phyloP scores from a whole-genome alignment of 257 asterid species.

The Solanum clarkiae region DNA sequence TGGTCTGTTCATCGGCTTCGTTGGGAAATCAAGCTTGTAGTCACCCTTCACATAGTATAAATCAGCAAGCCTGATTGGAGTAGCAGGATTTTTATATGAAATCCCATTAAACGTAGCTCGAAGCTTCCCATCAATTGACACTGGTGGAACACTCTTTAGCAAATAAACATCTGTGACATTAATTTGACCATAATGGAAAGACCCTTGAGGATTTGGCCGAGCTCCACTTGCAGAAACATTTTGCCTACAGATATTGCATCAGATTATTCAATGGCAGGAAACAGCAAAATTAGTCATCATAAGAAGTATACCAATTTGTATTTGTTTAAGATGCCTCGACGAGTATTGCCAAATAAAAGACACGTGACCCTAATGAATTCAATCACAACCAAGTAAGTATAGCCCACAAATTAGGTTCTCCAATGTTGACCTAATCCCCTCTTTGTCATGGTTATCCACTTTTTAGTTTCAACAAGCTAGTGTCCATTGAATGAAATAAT shows the following conservation, averaged over 20 bases:
- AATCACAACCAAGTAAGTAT: background rate
- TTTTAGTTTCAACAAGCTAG: background rate
- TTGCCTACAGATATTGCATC: slow-evolving; percentile 43
- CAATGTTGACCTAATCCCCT: background rate
- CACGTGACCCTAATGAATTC: background rate
- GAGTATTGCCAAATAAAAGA: background rate
- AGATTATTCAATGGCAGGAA: background rate
- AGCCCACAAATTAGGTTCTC: background rate
- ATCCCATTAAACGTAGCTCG: slow-evolving; percentile 71
- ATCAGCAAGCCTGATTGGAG: slow-evolving; percentile 85
- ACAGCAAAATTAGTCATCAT: background rate
- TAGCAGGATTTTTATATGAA: slow-evolving; percentile 62
- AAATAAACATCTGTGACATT: slow-evolving; percentile 62
- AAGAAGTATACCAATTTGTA: background rate
- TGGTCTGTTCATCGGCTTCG: slow-evolving; percentile 36
- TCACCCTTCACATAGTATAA: slow-evolving; percentile 49
- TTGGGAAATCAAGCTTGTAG: slow-evolving; percentile 91
- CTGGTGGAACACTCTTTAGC: slow-evolving; percentile 44
- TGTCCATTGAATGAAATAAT: background rate
- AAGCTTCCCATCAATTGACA: slow-evolving; percentile 45
- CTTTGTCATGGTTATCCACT: background rate
- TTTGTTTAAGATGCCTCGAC: background rate
- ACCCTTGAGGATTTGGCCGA: slow-evolving; percentile 98
- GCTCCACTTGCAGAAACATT: slow-evolving; percentile 91
- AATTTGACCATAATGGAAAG: slow-evolving; percentile 78